phyloP scores from a whole-genome alignment of 805 yeast species.

The Schizosaccharomyces osmophilus region DNA sequence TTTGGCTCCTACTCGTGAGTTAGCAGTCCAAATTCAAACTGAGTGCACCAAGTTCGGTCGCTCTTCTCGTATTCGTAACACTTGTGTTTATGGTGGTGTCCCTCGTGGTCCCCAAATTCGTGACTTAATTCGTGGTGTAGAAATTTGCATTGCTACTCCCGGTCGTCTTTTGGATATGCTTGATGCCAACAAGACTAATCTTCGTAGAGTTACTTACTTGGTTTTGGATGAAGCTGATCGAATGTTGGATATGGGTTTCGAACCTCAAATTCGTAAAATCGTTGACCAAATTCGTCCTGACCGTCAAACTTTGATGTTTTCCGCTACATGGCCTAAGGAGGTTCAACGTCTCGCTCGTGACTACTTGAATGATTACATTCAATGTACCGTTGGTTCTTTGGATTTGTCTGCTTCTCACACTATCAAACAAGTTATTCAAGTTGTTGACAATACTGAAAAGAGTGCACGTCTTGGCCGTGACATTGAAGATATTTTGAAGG shows the following conservation, averaged over 20 bases:
- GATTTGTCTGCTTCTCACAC: slow-evolving; percentile 93
- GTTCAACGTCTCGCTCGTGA: slow-evolving; percentile 83
- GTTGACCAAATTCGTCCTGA: slow-evolving; percentile 91
- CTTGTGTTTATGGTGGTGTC: slow-evolving; percentile 85
- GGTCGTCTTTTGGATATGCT: slow-evolving; percentile 97
- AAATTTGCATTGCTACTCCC: slow-evolving; percentile 92
- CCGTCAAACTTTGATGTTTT: slow-evolving; percentile 98
- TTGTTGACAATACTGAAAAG: slow-evolving; percentile 76
- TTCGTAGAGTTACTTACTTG: slow-evolving; percentile 85
- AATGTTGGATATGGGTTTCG: slow-evolving; percentile 99
- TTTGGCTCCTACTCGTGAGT: slow-evolving; percentile 94
- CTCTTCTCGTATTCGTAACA: slow-evolving; percentile 76
- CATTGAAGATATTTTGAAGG: slow-evolving; percentile 51
- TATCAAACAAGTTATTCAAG: slow-evolving; percentile 76
- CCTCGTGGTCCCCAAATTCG: slow-evolving; percentile 95
- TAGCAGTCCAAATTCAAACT: slow-evolving; percentile 89
- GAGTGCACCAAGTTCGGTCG: slow-evolving; percentile 90
- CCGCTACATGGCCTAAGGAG: slow-evolving; percentile 99
- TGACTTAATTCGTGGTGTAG: slow-evolving; percentile 84
- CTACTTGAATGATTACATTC: slow-evolving; percentile 77
- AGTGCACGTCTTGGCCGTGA: slow-evolving; percentile 60
- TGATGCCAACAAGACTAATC: slow-evolving; percentile 81
- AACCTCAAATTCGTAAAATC: slow-evolving; percentile 96
- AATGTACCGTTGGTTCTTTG: slow-evolving; percentile 79
- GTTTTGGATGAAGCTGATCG: slow-evolving; percentile 98